phyloP scores from a whole-genome alignment of 306 rosid species.

The Fagus crenata region DNA sequence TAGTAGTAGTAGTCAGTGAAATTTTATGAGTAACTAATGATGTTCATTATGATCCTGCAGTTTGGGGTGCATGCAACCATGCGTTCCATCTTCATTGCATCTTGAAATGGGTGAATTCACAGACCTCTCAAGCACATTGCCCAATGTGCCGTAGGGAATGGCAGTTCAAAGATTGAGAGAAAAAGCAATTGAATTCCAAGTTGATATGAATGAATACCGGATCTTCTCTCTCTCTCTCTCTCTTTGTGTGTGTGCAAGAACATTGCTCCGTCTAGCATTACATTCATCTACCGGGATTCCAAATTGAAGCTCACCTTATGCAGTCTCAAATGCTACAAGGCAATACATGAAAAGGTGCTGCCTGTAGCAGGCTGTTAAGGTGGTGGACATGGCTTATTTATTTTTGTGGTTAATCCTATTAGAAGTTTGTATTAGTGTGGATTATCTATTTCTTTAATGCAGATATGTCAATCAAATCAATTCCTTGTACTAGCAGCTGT shows the following conservation, averaged over 20 bases:
- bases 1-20: neutral
- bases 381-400: neutral
- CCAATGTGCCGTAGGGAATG: slow-evolving; percentile 98
- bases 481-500: too few relatives aligned
- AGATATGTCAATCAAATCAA: neutral
- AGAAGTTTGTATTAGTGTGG: neutral
- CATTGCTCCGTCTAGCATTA: too few relatives aligned
- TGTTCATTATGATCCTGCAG: slow-evolving; percentile 43
- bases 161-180: slow-evolving; percentile 75
- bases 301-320: too few relatives aligned
- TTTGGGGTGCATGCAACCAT: slow-evolving; percentile 96
- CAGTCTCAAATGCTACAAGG: too few relatives aligned
- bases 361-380: too few relatives aligned
- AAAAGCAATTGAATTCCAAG: neutral
- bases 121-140: slow-evolving; percentile 85
- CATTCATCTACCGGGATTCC: too few relatives aligned
- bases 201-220: neutral
- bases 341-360: too few relatives aligned
- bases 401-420: neutral
- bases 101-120: slow-evolving; percentile 92
- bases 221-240: neutral
- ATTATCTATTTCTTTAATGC: neutral
- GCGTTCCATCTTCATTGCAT: slow-evolving; percentile 95
- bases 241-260: neutral
- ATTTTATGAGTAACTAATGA: neutral